A percentile compares a stretch with the other conserved stretches of the same genome.
Conservation (phyloP, 2,329 filamentous ascomycete genomes). For the Fonsecaea erecta region DNA sequence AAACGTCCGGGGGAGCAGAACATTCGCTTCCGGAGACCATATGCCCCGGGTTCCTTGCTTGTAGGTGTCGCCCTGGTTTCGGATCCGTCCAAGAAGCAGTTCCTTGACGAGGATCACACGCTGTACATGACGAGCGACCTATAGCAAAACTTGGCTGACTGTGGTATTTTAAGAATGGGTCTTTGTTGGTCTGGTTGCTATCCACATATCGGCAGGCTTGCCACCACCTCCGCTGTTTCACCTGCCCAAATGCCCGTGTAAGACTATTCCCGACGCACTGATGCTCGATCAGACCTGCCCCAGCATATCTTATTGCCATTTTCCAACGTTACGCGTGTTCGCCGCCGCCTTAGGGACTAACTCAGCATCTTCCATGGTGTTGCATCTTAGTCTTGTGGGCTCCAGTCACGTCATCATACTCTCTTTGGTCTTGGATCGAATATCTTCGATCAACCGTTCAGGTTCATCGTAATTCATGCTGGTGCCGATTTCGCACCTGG, state of each 20-base stretch:
- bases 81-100: background rate
- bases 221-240: background rate
- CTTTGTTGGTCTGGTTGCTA: background rate
- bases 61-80: background rate
- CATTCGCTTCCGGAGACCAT: background rate
- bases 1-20: background rate
- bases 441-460: slow-evolving; percentile 3
- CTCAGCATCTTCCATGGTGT: background rate
- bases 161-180: background rate
- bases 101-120: background rate
- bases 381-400: background rate
- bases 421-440: background rate
- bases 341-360: background rate
- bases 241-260: background rate
- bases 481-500: background rate
- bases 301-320: background rate
- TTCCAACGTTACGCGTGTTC: background rate
- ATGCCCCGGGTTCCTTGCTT: too few species aligned
- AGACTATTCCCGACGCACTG: background rate
- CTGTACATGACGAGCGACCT: background rate
- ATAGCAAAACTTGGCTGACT: background rate
- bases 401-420: background rate
- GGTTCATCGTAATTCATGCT: slow-evolving; percentile 24
- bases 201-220: background rate
- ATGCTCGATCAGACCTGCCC: background rate